These are phyloP conservation scores for Moricandia moricandioides DNA, from an alignment of 345 rosid species.

Conservation along the genomic window DNA sequence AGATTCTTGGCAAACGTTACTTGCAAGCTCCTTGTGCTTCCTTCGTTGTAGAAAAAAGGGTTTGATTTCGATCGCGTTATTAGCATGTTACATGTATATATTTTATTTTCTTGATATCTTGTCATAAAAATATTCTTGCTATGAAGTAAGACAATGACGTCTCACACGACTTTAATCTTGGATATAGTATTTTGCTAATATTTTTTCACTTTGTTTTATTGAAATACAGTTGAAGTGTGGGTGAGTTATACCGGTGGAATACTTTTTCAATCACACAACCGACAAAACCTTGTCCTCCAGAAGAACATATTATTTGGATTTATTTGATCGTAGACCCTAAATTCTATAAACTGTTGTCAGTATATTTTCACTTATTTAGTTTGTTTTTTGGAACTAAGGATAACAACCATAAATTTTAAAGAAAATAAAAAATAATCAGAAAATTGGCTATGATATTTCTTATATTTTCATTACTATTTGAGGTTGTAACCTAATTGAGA, in stretches of 20 bases:
- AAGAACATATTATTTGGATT: neutral
- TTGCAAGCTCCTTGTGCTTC: conserved; percentile 33
- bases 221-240: neutral
- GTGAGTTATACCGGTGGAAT: neutral
- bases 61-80: conserved; percentile 17
- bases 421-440: neutral
- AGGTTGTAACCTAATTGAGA: neutral
- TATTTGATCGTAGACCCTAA: neutral
- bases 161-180: neutral
- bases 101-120: neutral
- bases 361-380: neutral
- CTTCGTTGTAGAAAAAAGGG: conserved; percentile 34
- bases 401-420: neutral
- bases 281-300: neutral
- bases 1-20: conserved; percentile 42
- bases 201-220: neutral
- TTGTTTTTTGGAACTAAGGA: neutral
- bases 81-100: conserved; percentile 4
- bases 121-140: neutral
- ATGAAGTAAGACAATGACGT: conserved; percentile 7
- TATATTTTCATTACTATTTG: neutral
- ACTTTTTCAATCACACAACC: too few species aligned
- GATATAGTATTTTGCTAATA: neutral
- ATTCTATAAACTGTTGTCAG: neutral
- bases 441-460: neutral